These are phyloP conservation scores for Tylopilus intermedius DNA, from an alignment of 768 basidiomycete genomes.

Conservation along the genomic window DNA sequence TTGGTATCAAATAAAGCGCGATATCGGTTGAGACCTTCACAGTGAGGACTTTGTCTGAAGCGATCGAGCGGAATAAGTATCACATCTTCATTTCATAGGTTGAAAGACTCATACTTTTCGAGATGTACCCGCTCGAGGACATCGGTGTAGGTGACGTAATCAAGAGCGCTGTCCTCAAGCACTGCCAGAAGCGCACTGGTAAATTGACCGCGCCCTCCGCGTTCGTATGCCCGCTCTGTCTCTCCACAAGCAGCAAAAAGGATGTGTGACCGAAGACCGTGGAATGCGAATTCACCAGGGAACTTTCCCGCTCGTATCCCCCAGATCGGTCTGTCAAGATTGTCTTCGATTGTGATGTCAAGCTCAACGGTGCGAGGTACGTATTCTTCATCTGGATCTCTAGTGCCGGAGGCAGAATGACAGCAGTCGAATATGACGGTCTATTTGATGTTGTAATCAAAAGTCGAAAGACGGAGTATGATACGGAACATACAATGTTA, in stretches of 20 bases:
- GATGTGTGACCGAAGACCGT: conserved; percentile 35
- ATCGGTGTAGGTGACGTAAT: conserved; percentile 23
- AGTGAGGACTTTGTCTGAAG: conserved; percentile 29
- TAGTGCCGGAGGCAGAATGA: conserved; percentile 37
- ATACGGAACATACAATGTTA: conserved; percentile 35
- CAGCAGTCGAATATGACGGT: conserved; percentile 47
- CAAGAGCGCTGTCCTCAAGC: conserved; percentile 6
- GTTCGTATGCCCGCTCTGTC: conserved; percentile 30
- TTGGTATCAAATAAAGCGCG: conserved; percentile 19
- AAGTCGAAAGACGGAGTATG: conserved; percentile 8
- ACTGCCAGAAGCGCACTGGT: conserved; percentile 19
- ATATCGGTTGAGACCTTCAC: conserved; percentile 23
- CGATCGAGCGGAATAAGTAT: background rate
- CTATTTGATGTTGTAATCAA: conserved; percentile 19
- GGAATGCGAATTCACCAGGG: conserved; percentile 22
- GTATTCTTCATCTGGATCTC: conserved; percentile 10
- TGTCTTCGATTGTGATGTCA: background rate
- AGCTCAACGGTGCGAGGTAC: conserved; percentile 7
- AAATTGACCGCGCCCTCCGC: conserved; percentile 21
- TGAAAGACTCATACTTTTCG: background rate
- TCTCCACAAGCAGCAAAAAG: conserved; percentile 41
- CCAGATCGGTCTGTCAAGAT: conserved; percentile 29
- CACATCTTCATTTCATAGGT: too few relatives aligned
- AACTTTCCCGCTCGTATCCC: conserved; percentile 11
- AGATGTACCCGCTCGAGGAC: conserved; percentile 17